Evolutionary conservation across 352 stramenopile species (phyloP).

Genomic region (Phytopythium boreale): DNA sequence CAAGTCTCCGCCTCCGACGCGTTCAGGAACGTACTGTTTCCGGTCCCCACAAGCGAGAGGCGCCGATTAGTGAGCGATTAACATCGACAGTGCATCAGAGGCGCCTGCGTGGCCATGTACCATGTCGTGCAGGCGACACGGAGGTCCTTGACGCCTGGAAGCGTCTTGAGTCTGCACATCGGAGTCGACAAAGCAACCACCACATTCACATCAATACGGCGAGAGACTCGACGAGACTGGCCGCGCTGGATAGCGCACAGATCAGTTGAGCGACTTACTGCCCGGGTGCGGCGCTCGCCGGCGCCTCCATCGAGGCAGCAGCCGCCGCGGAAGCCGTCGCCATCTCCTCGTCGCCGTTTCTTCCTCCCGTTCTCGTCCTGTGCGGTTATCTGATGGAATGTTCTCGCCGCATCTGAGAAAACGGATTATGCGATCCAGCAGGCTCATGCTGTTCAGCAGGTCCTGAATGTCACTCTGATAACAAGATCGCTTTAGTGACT

Average conservation of each 20-base stretch:
- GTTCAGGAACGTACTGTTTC: constrained; percentile 69
- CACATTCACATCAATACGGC: neutral
- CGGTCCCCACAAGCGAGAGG: neutral
- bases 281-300: neutral
- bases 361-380: neutral
- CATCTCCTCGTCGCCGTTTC: neutral
- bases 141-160: constrained; percentile 55
- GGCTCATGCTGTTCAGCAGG: neutral
- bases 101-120: constrained; percentile 12
- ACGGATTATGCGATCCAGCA: neutral
- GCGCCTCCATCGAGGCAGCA: neutral
- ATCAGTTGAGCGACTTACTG: neutral
- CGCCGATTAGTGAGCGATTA: neutral
- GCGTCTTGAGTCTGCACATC: constrained; percentile 35
- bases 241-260: neutral
- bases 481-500: neutral
- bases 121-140: constrained; percentile 52
- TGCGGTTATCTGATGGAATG: neutral
- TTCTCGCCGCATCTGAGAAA: constrained; percentile 1
- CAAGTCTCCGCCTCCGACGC: constrained; percentile 42
- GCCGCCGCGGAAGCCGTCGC: neutral
- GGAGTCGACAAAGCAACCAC: neutral
- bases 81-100: too few relatives aligned
- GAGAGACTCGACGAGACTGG: neutral
- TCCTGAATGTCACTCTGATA: neutral